phyloP scores from a whole-genome alignment of 1,284 basidiomycete genomes.

The Microbotryum violaceum region DNA sequence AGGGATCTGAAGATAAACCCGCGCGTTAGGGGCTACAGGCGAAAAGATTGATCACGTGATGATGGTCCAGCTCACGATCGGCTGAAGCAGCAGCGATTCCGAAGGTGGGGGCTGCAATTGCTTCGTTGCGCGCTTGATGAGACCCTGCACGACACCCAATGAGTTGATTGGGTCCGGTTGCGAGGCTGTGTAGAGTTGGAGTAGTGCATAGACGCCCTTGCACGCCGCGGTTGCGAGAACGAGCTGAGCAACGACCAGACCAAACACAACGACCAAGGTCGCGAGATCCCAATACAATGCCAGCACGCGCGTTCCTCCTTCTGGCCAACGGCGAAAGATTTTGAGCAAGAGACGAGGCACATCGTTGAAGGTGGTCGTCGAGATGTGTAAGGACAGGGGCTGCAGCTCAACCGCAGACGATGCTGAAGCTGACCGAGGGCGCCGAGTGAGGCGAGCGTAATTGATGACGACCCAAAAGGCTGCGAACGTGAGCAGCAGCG shows the following conservation, averaged over 20 bases:
- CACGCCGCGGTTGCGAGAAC: constrained; percentile 5
- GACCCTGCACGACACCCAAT: neutral
- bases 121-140: neutral
- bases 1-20: constrained; percentile 6
- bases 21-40: neutral
- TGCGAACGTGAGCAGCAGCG: no score
- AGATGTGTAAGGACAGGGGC: constrained; percentile 1
- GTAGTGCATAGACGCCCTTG: neutral
- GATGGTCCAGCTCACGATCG: constrained; percentile 4
- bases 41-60: neutral
- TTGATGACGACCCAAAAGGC: neutral
- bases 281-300: constrained; percentile 1
- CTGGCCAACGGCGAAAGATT: neutral
- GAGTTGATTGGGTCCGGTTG: no score
- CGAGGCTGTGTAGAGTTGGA: neutral
- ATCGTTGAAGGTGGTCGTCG: constrained; percentile 4
- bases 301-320: neutral
- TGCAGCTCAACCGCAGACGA: constrained; percentile 18
- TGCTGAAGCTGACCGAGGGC: neutral
- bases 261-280: neutral
- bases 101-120: neutral
- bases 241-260: constrained; percentile 2
- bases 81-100: constrained; percentile 6
- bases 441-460: neutral
- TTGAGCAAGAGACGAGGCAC: neutral